Evolutionary conservation across 176 grass and related monocot species (phyloP), one percentile per base, ranked within the genome.

Genomic region (Raddia guianensis): DNA sequence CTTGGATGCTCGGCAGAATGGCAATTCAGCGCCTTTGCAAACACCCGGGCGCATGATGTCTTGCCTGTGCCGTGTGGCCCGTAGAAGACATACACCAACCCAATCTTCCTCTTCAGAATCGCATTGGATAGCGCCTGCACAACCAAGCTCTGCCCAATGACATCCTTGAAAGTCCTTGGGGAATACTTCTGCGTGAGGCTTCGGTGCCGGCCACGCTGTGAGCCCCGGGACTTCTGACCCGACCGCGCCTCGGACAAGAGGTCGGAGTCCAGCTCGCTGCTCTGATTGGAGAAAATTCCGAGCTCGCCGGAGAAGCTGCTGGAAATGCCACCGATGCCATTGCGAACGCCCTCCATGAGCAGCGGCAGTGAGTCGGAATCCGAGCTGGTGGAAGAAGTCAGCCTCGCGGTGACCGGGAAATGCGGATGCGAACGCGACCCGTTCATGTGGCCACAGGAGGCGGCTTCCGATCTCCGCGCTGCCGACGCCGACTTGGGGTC

Each of bases 11-110:
- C 96, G 1, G 77, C 11, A 7, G 96, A 93, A 21, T 87, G 92
- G 73, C 96, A 99, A 87, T 95, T 95, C 88, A 99, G 66, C 55
- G 92, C 92, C 79, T 99, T 99, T 3, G 92, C 88, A 53, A 95
- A 99, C 47, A 95, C 88, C 65, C 90, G 84, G 34, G 96, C 96
- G 18, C 96, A 99, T 5, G 96, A 90, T 18, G 96, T 93, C 70
- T 99, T 99, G 63, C 96, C 96, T 40, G 96, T 95, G 1, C 96
- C 96, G 7, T 91, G 92, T 13, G 86, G 86, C 18, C 96, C 96
- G 5, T 93, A 99, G 72, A 99, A 99, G 72, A 93, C 88, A 84
- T 99, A 95, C 47, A 99, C 79, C 56, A 78, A 81, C 6, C 92
- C 92, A 16, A 99, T 78, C 76, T 89, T 99, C 69, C 75, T 88